Base-by-base conservation (phyloP, 805 yeast genomes). In the Candida rishiriensis region DNA sequence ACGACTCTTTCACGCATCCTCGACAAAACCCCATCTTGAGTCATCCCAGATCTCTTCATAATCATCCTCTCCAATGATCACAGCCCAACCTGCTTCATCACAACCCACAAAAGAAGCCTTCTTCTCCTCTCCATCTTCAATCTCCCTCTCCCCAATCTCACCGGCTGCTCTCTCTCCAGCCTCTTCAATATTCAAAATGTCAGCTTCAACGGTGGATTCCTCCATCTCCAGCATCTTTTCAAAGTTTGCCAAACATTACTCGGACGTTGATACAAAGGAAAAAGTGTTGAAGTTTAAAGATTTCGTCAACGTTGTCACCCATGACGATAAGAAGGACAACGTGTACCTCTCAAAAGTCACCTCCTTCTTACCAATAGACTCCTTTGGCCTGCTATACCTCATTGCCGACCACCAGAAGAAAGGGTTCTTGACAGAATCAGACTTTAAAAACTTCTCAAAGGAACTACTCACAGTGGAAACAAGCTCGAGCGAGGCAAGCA, bases 361-460 rank as follows among this genome's bases (percentile, higher is more conserved):
- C 5, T 47, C 64, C 3, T 56, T 60, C 21, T 72, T 81, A 41
- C 73, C 81, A 13, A 67, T 77, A 11, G 72, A 79, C 50, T 74
- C 85, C 3, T 79, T 79, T 61, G 85, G 85, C 6, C 73, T 90
- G 48, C 79, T 91, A 39, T 91, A 85, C 60, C 71, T 85, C 44
- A 80, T 88, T 26, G 88, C 96, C 13, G 98, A 91, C 66, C 78
- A 78, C 46, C 71, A 74, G 34, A 70, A 73, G 44, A 78, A 79
- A 52, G 97, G 97, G 8, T 81, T 73, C 47, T 37, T 64, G 18
- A 55, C 59, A 26, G 55, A 52, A 32, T 62, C 70, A 21, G 97
- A 91, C 60, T 91, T 95, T 85, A 66, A 78, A 40, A 73, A 75
- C 36, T 86, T 91, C 60, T 81, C 85, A 55, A 71, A 75, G 48